These are phyloP conservation scores for Arxiozyma bovina DNA, from an alignment of 1,139 yeast genomes.

Conservation along the genomic window DNA sequence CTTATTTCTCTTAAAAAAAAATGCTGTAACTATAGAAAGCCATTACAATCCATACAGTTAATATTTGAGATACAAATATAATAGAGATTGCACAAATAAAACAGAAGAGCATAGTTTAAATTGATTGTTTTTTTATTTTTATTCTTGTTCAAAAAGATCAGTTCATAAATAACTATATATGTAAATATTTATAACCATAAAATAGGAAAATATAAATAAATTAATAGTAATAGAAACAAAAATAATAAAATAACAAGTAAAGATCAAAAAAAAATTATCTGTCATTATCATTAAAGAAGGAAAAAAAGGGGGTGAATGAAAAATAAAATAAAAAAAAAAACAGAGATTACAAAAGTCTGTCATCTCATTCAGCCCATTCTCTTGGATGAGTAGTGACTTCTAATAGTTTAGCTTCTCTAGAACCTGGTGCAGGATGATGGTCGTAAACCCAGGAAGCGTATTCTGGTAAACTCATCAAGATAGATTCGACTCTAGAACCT, in stretches of 20 bases:
- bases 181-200: neutral
- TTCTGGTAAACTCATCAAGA: constrained; percentile 82
- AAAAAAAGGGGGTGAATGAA: no score
- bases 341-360: neutral
- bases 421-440: constrained; percentile 73
- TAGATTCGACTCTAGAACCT: constrained; percentile 86
- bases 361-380: constrained; percentile 50
- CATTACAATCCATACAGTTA: neutral
- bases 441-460: constrained; percentile 88
- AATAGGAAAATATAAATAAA: no score
- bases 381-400: constrained; percentile 63
- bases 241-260: neutral
- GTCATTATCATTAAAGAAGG: neutral
- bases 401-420: constrained; percentile 65
- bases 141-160: neutral
- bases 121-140: neutral
- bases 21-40: no score
- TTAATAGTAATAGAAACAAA: no score
- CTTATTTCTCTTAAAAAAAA: neutral
- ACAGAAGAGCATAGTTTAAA: no score
- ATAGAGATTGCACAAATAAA: neutral
- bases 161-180: neutral
- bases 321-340: no score
- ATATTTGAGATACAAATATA: no score
- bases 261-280: neutral